Evolutionary conservation across 306 rosid species (phyloP).

Genomic region (Boehmeria nivea): DNA sequence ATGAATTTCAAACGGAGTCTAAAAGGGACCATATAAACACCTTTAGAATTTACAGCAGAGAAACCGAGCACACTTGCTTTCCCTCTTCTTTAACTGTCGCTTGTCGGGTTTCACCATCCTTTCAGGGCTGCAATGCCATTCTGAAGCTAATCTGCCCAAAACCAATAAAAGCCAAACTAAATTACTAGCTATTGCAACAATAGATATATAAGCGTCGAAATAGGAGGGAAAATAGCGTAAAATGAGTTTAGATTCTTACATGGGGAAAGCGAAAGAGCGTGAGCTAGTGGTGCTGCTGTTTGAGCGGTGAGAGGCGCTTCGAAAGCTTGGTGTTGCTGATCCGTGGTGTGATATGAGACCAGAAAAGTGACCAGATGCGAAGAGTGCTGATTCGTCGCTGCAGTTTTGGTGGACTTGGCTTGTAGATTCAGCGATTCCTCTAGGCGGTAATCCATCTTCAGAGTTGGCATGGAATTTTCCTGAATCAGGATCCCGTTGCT

Average conservation of each 20-base stretch:
- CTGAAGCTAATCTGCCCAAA: slow-evolving; percentile 44
- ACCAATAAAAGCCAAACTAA: too few relatives aligned
- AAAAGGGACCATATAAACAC: neutral
- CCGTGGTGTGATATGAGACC: slow-evolving; percentile 4
- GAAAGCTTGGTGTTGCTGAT: slow-evolving; percentile 15
- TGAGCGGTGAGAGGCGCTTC: slow-evolving; percentile 40
- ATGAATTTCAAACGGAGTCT: slow-evolving; percentile 2
- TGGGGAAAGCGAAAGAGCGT: slow-evolving; percentile 69
- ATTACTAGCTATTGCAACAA: neutral
- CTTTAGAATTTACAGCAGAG: slow-evolving; percentile 44
- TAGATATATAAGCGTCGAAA: too few relatives aligned
- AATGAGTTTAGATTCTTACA: slow-evolving; percentile 34
- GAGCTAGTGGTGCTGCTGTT: slow-evolving; percentile 66
- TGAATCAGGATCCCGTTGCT: slow-evolving; percentile 13
- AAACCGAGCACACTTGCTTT: slow-evolving; percentile 29
- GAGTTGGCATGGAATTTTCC: slow-evolving; percentile 18
- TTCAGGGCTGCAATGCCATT: slow-evolving; percentile 86
- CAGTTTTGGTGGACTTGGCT: slow-evolving; percentile 13
- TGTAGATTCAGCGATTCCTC: slow-evolving; percentile 17
- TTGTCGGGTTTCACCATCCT: slow-evolving; percentile 55
- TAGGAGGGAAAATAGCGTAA: neutral
- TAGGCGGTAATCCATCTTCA: slow-evolving; percentile 22
- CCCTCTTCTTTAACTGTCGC: slow-evolving; percentile 19
- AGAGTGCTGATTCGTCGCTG: slow-evolving; percentile 21
- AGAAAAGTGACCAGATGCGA: slow-evolving; percentile 11